A percentile compares a stretch with the other conserved stretches of the same genome.
phyloP scores from a whole-genome alignment of 768 basidiomycete genomes.

The Butyriboletus loyo region DNA sequence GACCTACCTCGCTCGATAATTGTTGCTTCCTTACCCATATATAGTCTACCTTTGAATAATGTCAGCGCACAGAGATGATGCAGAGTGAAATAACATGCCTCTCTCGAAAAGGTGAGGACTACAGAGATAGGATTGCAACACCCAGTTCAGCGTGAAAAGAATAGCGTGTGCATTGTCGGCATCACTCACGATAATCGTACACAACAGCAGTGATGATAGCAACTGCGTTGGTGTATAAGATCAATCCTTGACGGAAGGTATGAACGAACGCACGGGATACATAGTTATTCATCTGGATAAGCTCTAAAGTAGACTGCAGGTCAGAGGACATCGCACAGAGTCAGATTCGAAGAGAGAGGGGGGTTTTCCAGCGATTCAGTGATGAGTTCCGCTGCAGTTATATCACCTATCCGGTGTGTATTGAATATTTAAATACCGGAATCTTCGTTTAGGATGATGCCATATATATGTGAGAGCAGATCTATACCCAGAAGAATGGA shows the following conservation, averaged over 20 bases:
- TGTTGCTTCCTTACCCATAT: constrained; percentile 11
- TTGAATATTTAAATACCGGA: too few species aligned
- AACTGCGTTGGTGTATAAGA: not conserved
- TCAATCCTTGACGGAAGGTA: not conserved
- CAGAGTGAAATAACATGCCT: not conserved
- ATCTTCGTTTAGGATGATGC: too few species aligned
- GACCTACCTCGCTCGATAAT: fast-evolving
- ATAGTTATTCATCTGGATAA: not conserved
- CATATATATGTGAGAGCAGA: too few species aligned
- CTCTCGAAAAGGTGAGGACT: constrained; percentile 3
- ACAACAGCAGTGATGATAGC: not conserved
- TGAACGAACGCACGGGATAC: not conserved
- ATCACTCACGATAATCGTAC: constrained; percentile 10
- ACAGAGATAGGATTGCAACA: not conserved
- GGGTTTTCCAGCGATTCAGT: too few species aligned
- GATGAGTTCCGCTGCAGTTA: too few species aligned
- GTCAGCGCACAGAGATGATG: not conserved
- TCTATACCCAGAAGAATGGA: too few species aligned
- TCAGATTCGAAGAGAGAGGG: not conserved
- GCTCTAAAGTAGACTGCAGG: not conserved
- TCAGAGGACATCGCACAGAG: not conserved
- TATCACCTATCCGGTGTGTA: too few species aligned
- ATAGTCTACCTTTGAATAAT: constrained; percentile 3
- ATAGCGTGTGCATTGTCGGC: fast-evolving
- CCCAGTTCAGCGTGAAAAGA: not conserved